Conservation (phyloP, 1,139 yeast genomes). For the Kluyveromyces sp. region DNA sequence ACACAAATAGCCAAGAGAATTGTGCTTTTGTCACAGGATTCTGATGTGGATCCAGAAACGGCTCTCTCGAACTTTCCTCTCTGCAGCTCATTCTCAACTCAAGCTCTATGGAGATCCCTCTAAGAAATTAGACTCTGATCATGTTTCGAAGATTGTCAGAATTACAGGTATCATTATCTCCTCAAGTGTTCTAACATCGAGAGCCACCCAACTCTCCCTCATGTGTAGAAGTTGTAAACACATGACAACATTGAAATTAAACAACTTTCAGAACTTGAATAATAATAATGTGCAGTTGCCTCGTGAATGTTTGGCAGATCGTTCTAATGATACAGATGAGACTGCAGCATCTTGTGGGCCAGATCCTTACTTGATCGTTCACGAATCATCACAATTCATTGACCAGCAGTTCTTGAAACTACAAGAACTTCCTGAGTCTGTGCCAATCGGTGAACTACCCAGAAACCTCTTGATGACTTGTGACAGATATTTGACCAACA, state of each 20-base stretch:
- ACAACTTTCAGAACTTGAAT: constrained; percentile 60
- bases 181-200: constrained; percentile 80
- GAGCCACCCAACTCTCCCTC: constrained; percentile 77
- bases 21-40: constrained; percentile 43
- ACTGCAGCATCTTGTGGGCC: constrained; percentile 62
- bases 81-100: constrained; percentile 72
- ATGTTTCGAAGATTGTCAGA: constrained; percentile 82
- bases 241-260: constrained; percentile 58
- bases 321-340: constrained; percentile 19
- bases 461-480: constrained; percentile 83
- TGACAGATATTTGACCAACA: constrained; percentile 84
- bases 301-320: constrained; percentile 47
- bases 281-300: constrained; percentile 57
- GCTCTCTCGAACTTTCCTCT: constrained; percentile 48
- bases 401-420: constrained; percentile 92
- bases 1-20: constrained; percentile 85
- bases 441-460: constrained; percentile 98
- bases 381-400: constrained; percentile 83
- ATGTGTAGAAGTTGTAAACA: constrained; percentile 88
- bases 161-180: constrained; percentile 91
- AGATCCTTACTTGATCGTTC: constrained; percentile 89
- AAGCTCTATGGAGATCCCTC: constrained; percentile 61
- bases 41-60: constrained; percentile 12
- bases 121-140: constrained; percentile 81
- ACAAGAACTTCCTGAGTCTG: constrained; percentile 96